These are phyloP conservation scores for Moniliophthora roreri DNA, from an alignment of 1,284 basidiomycete species.

Conservation along the genomic window DNA sequence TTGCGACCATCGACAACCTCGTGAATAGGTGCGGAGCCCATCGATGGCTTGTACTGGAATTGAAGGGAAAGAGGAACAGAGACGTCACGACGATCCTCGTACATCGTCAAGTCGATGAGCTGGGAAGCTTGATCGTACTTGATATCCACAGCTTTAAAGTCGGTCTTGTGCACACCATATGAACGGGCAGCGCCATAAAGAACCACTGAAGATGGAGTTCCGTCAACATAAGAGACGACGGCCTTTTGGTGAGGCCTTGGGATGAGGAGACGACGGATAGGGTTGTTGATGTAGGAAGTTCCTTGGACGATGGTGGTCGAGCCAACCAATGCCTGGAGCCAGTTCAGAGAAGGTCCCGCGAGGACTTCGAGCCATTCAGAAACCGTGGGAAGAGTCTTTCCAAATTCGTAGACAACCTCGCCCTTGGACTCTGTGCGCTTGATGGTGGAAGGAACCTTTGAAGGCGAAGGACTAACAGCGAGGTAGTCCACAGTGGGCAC, in stretches of 20 bases:
- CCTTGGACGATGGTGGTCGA: slow-evolving; percentile 87
- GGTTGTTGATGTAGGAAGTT: slow-evolving; percentile 83
- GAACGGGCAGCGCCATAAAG: slow-evolving; percentile 83
- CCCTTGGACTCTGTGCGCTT: slow-evolving; percentile 43
- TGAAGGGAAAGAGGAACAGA: slow-evolving; percentile 82
- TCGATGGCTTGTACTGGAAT: slow-evolving; percentile 87
- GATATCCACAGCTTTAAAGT: slow-evolving; percentile 87
- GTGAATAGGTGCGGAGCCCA: slow-evolving; percentile 92
- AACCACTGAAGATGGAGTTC: slow-evolving; percentile 54
- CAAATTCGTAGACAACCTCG: slow-evolving; percentile 59
- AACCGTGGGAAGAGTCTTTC: slow-evolving; percentile 53
- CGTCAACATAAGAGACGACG: slow-evolving; percentile 51
- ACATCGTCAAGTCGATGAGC: slow-evolving; percentile 76
- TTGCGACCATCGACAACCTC: slow-evolving; percentile 88
- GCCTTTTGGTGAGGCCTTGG: slow-evolving; percentile 83
- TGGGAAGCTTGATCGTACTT: slow-evolving; percentile 54
- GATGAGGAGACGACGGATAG: slow-evolving; percentile 83
- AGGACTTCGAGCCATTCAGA: slow-evolving; percentile 84
- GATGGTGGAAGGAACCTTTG: slow-evolving; percentile 47
- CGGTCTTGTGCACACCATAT: slow-evolving; percentile 67
- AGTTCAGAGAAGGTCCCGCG: slow-evolving; percentile 79
- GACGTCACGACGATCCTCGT: slow-evolving; percentile 80
- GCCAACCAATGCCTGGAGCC: slow-evolving; percentile 86
- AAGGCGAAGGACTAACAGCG: slow-evolving; percentile 48
- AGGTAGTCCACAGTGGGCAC: slow-evolving; percentile 91